Percentiles rank a stretch among this genome's conserved stretches.
phyloP scores from a whole-genome alignment of 2,329 filamentous ascomycete genomes.

The Curvularia sp. region DNA sequence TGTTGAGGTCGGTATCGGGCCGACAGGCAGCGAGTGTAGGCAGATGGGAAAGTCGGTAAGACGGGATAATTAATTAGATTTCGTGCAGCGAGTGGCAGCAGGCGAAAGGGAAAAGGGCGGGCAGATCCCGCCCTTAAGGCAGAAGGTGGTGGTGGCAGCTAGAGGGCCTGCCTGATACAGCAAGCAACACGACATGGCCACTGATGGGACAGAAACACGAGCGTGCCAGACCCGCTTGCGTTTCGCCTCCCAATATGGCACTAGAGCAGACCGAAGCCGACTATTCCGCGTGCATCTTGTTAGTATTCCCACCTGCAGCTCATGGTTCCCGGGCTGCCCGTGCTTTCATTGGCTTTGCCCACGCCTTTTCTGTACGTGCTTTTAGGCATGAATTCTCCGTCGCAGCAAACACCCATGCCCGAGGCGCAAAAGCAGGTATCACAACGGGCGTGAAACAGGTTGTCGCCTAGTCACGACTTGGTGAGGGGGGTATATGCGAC shows the following conservation, averaged over 20 bases:
- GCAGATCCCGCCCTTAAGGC: conserved; percentile 24
- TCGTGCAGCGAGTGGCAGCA: background rate
- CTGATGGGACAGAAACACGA: conserved; percentile 19
- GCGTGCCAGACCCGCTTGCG: conserved; percentile 15
- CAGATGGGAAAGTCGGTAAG: background rate
- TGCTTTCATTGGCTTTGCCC: background rate
- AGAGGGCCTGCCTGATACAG: conserved; percentile 19
- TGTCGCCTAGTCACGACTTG: conserved; percentile 15
- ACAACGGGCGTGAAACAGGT: conserved; percentile 9
- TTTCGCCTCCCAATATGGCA: conserved; percentile 15
- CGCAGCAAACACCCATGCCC: background rate
- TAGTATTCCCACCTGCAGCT: background rate
- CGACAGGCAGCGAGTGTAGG: conserved; percentile 7
- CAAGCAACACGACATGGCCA: background rate
- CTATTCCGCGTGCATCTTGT: conserved; percentile 4
- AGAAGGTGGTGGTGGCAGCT: conserved; percentile 17
- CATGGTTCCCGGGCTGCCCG: background rate
- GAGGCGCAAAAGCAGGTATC: background rate
- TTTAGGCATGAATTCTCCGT: background rate
- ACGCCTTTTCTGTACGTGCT: background rate
- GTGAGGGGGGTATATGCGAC: conserved; percentile 12
- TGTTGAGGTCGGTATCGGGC: background rate
- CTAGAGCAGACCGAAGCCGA: conserved; percentile 11
- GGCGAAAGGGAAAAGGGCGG: conserved; percentile 2
- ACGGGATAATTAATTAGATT: background rate